Base-by-base conservation (phyloP, 2,329 filamentous ascomycete species). In the Aspergillus udagawae region DNA sequence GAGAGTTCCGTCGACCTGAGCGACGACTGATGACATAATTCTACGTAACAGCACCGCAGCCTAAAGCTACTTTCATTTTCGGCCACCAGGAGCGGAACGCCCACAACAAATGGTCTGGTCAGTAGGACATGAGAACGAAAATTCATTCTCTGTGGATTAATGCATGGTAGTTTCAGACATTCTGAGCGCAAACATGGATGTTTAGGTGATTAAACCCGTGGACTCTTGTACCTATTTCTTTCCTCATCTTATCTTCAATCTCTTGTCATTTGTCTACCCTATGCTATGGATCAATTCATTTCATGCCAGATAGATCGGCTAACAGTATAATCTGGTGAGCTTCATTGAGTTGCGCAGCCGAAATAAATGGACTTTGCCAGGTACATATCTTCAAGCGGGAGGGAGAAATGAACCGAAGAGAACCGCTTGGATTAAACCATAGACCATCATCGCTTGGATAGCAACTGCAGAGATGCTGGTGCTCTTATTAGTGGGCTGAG, bases 331-430 rank as follows among this genome's bases (percentile, higher is more conserved):
- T 3, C 10, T 47, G 21, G 44, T 27, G 21, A 47, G 20, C 2
- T 17, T 28, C 17, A 44, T 17, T 17, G 32, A 17, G 5, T 5
- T 38, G 32, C 5, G 17, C 12, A 17, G 32, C 32, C 32, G 14
- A 14, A 35, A 17, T 6, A 35, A 17, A 12, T 17, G 10, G 41
- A 44, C 10, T 23, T 25, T 14, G 23, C 23, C 10, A n/a, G 23
- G 21, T 23, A 23, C 12, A 49, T 10, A 42, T 48, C 8, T 50
- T 6, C 54, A 96, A 23, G 94, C 94, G 45, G 94, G 94, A 4
- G 94, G 94, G 51, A 99, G 80, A 72, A 99, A 99, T 3, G 86
- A 92, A 3, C 92, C 88, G 78, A 91, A 99, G 45, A 99, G 77
- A 7, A 85, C 88, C 0, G 84, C 91, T 71, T 99, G 94, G 47